Evolutionary conservation across 1,284 basidiomycete species (phyloP).

Genomic region (Ceratobasidium sp.): DNA sequence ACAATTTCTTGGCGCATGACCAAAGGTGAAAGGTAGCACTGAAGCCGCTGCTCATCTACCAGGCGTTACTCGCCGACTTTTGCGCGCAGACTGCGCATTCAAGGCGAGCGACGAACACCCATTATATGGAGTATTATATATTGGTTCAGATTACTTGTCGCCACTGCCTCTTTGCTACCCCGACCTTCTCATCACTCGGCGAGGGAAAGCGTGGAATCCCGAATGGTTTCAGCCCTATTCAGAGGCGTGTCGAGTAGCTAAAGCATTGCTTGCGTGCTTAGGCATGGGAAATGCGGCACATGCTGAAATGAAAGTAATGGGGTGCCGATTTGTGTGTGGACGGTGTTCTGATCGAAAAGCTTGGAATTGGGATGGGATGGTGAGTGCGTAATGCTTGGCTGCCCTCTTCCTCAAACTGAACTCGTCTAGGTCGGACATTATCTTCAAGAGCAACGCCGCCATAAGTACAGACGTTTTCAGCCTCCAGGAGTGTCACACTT

Average conservation of each 20-base stretch:
- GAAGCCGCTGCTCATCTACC: no score
- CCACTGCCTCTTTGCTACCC: neutral
- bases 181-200: neutral
- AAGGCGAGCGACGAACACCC: neutral
- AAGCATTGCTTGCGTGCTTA: neutral
- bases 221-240: neutral
- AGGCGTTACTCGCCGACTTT: neutral
- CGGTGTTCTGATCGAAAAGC: neutral
- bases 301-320: neutral
- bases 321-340: constrained; percentile 3
- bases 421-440: neutral
- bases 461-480: no score
- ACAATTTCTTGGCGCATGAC: no score
- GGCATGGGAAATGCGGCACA: neutral
- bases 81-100: constrained; percentile 9
- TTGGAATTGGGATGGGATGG: neutral
- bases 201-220: neutral
- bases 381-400: constrained; percentile 5
- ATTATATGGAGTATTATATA: neutral
- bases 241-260: neutral
- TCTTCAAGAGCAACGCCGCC: neutral
- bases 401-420: neutral
- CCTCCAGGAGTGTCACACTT: no score
- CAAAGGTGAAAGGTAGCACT: no score
- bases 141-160: neutral